Conservation (phyloP, 768 basidiomycete species). For the Suillus subalutaceus region DNA sequence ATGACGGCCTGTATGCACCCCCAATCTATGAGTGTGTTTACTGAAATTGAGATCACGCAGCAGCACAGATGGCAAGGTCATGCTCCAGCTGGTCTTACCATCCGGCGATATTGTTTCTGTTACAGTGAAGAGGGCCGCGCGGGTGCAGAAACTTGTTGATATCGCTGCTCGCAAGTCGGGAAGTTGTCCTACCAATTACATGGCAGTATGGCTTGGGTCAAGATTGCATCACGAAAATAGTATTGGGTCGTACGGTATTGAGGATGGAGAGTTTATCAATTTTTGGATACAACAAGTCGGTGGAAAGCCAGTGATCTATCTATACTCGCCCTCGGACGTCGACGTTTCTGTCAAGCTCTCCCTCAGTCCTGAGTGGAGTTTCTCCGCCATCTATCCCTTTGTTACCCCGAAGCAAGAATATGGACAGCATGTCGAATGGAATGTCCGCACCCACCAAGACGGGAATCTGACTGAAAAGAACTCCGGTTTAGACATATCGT, state of each 20-base stretch:
- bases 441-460: background rate
- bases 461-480: background rate
- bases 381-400: background rate
- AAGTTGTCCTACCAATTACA: background rate
- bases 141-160: background rate
- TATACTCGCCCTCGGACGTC: conserved; percentile 5
- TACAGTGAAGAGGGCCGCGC: background rate
- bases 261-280: background rate
- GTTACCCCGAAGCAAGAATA: background rate
- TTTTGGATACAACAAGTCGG: background rate
- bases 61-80: background rate
- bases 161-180: background rate
- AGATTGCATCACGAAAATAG: background rate
- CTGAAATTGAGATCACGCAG: background rate
- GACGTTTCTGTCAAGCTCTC: background rate
- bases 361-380: conserved; percentile 7
- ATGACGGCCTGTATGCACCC: background rate
- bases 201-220: too few relatives aligned
- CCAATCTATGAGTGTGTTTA: background rate
- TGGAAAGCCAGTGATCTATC: conserved; percentile 10
- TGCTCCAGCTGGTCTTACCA: background rate
- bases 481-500: background rate
- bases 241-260: background rate
- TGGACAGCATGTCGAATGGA: background rate
- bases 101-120: background rate